A percentile compares a stretch with the other conserved stretches of the same genome.
These are phyloP conservation scores for Picea glauca DNA, from an alignment of 75 land plant species.

Conservation along the genomic window DNA sequence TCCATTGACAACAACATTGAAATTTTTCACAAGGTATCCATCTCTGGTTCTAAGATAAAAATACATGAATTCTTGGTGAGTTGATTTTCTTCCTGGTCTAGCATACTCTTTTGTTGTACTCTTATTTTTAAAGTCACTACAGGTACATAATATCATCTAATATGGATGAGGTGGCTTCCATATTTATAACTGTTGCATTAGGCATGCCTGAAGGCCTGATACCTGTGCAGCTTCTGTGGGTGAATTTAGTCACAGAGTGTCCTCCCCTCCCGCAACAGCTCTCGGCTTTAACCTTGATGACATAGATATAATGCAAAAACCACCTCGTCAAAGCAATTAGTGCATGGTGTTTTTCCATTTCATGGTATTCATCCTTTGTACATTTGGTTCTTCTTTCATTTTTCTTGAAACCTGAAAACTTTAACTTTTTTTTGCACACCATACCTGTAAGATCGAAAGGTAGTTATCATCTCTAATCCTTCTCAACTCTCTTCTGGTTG, in stretches of 20 bases:
- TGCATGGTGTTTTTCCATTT: constrained; percentile 83
- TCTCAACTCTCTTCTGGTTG: background rate
- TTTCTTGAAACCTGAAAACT: background rate
- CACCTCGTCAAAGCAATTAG: constrained; percentile 80
- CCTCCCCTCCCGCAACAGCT: constrained; percentile 98
- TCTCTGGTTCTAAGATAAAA: background rate
- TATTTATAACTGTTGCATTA: constrained; percentile 87
- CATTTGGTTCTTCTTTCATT: background rate
- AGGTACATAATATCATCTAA: constrained; percentile 99
- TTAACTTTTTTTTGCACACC: background rate
- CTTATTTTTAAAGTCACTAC: background rate
- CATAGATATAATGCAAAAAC: constrained; percentile 77
- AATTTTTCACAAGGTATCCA: constrained; percentile 83
- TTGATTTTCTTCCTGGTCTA: background rate
- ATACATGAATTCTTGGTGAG: background rate
- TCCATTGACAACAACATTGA: constrained; percentile 94
- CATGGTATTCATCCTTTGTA: constrained; percentile 41
- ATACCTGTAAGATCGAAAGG: background rate
- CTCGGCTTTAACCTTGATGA: constrained; percentile 95
- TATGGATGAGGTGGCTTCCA: constrained; percentile 87
- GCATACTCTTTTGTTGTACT: background rate
- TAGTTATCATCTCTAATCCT: too few relatives aligned
- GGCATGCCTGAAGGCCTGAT: constrained; percentile 94
- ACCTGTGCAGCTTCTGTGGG: constrained; percentile 96
- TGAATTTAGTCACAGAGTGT: constrained; percentile 94